Evolutionary conservation across 441 rosid genomes (phyloP), one percentile per base, ranked within the genome.

Genomic region (Mallotus repandus): DNA sequence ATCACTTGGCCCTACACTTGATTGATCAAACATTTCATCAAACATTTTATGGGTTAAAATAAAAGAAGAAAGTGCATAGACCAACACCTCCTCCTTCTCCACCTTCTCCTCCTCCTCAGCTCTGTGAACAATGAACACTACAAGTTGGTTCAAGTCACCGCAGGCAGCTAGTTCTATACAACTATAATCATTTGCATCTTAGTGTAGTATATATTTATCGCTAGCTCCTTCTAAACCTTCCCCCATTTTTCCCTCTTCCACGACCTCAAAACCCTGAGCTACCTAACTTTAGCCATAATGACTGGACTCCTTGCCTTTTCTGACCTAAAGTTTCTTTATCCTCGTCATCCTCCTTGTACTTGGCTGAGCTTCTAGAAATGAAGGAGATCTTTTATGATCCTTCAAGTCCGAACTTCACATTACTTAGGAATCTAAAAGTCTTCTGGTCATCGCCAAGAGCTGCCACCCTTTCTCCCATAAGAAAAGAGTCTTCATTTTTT

Each of bases 321-420:
- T 63, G 82, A 41, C 57, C 85, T 16, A 67, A 68, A 35, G 35
- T 56, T n/a, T 80, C 86, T 72, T 63, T 80, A 66, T 86, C 91
- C 18, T 75, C 86, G 14, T 82, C 81, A 52, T 91, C 94, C 78
- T 91, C 94, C 58, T 73, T 78, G 80, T 87, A 88, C 72, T 76
- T 91, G 43, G 85, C 86, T 0, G 74, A 84, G 81, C 89, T 87
- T 84, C 84, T 85, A 43, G 98, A 58, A n/a, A 68, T 56, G 77
- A 91, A 91, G 48, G 94, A 89, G 74, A 92, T 84, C 81, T 91
- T 93, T 22, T 96, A 80, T 1, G 98, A 95, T 43, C 97, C 97
- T 68, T 97, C 97, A 9, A 88, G 87, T 61, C 97, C 98, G 55
- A 87, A 80, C 81, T 91, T 88, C 38, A 95, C 88, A 25, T 81